Percentiles rank a stretch among this genome's conserved stretches.
Evolutionary conservation across 148 eudicot genomes (phyloP).

Genomic region (Rhododendron ovatum): DNA sequence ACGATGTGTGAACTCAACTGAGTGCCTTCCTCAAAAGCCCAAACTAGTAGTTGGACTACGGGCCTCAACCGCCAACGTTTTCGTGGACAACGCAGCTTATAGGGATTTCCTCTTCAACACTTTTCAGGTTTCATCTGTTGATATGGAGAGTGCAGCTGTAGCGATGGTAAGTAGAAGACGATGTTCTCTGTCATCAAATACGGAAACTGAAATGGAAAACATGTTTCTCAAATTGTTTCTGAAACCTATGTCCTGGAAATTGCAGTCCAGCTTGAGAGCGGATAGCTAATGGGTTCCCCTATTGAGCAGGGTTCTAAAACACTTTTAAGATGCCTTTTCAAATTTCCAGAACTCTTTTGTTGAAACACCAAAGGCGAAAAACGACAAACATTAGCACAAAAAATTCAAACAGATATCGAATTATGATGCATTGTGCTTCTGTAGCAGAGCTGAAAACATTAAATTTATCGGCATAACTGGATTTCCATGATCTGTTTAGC

Average conservation of each 20-base stretch:
- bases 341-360: neutral
- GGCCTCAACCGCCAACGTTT: conserved; percentile 22
- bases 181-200: neutral
- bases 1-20: conserved; percentile 14
- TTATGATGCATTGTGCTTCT: neutral
- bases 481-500: neutral
- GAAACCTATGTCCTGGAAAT: neutral
- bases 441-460: neutral
- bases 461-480: neutral
- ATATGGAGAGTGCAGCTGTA: conserved; percentile 25
- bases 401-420: neutral
- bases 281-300: neutral
- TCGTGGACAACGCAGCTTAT: conserved; percentile 30
- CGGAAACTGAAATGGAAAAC: neutral
- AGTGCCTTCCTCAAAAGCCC: conserved; percentile 17
- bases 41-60: conserved; percentile 22
- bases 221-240: neutral
- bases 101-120: conserved; percentile 20
- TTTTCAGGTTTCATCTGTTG: conserved; percentile 21
- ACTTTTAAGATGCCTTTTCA: neutral
- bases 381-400: neutral
- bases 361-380: no score
- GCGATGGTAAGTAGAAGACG: conserved; percentile 16
- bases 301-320: neutral
- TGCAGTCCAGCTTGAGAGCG: neutral